Evolutionary conservation across 208 protist species (phyloP).

Genomic region (Trypanosoma avium): DNA sequence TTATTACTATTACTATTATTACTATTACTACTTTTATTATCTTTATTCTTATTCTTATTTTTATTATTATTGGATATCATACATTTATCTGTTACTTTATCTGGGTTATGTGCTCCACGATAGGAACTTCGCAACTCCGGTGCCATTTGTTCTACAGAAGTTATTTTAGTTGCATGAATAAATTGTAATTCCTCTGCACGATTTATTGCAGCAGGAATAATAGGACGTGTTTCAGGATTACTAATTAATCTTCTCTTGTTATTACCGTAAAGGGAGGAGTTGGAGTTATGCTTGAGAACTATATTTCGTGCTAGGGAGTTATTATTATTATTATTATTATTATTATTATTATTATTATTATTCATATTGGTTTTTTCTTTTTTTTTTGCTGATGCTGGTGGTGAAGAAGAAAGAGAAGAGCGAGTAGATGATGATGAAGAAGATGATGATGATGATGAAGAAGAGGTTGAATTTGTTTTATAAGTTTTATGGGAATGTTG

Average conservation of each 20-base stretch:
- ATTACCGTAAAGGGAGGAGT: no score
- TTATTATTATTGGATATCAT: no score
- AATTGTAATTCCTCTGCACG: neutral
- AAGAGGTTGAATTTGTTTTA: neutral
- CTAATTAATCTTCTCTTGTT: no score
- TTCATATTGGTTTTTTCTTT: no score
- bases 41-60: constrained; percentile 27
- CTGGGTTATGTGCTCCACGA: neutral
- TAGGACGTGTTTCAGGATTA: constrained; percentile 3
- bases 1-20: no score
- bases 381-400: constrained; percentile 12
- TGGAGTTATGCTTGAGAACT: no score
- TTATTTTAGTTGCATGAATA: constrained; percentile 28
- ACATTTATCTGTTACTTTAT: no score
- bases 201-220: neutral
- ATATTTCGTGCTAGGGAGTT: no score
- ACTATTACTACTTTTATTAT: no score
- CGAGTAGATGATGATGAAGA: neutral
- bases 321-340: no score
- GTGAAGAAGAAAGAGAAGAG: neutral
- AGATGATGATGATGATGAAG: constrained; percentile 1
- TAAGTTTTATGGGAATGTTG: neutral
- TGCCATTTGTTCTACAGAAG: constrained; percentile 20
- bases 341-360: no score
- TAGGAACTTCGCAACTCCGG: neutral